phyloP scores from a whole-genome alignment of 1,284 basidiomycete genomes.

The Fomes fomentarius region DNA sequence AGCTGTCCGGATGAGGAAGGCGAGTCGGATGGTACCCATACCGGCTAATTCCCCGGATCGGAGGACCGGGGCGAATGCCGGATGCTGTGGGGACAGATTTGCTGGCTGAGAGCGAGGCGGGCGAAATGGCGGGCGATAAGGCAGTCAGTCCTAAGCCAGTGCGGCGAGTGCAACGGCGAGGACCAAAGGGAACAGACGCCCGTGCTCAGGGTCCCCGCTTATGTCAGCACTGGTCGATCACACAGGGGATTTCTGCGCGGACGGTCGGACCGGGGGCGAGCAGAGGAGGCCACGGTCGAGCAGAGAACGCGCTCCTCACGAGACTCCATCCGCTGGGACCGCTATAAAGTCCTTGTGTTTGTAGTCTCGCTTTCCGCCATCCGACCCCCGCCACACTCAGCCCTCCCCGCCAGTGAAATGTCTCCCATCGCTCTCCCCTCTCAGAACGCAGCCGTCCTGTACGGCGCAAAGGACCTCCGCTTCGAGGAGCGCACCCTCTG shows the following conservation, averaged over 20 bases:
- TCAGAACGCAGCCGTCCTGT: slow-evolving; percentile 69
- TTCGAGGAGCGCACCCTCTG: slow-evolving; percentile 68
- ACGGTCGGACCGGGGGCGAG: slow-evolving; percentile 26
- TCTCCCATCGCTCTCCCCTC: slow-evolving; percentile 58
- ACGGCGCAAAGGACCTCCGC: slow-evolving; percentile 73
- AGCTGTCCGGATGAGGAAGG: slow-evolving; percentile 15
- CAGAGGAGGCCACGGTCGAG: slow-evolving; percentile 15
- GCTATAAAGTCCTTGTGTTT: slow-evolving; percentile 29
- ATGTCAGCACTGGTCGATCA: slow-evolving; percentile 24
- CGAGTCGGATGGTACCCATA: slow-evolving; percentile 9
- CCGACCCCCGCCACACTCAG: slow-evolving; percentile 18
- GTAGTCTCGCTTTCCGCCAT: slow-evolving; percentile 21
- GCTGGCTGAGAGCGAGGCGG: neutral
- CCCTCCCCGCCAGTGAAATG: slow-evolving; percentile 41
- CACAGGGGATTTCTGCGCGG: slow-evolving; percentile 12
- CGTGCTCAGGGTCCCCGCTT: slow-evolving; percentile 21
- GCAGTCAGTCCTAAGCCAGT: too few species aligned
- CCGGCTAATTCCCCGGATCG: slow-evolving; percentile 36
- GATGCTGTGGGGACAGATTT: neutral
- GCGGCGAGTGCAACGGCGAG: neutral
- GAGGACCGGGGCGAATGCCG: slow-evolving; percentile 27
- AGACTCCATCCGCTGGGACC: slow-evolving; percentile 20
- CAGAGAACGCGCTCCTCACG: slow-evolving; percentile 28
- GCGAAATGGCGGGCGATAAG: slow-evolving; percentile 13
- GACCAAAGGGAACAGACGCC: neutral